These are phyloP conservation scores for Nicotiana sylvestris DNA, from an alignment of 257 asterid species.

Conservation along the genomic window DNA sequence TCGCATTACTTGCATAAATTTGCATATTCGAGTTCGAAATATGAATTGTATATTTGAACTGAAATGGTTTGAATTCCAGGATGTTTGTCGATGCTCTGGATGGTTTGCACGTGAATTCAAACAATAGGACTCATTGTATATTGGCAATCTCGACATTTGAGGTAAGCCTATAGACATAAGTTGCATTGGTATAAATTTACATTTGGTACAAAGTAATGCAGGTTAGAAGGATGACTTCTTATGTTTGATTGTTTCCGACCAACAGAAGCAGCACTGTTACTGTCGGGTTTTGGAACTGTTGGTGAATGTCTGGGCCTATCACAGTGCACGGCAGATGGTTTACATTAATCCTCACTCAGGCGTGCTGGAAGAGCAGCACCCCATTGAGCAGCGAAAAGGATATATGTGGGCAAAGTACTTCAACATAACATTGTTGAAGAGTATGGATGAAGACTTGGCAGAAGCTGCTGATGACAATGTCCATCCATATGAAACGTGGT, in stretches of 20 bases:
- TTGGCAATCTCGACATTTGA: slow-evolving; percentile 65
- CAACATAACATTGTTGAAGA: slow-evolving; percentile 55
- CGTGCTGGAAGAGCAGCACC: slow-evolving; percentile 67
- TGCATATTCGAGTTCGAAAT: neutral
- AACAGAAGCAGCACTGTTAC: slow-evolving; percentile 81
- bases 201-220: slow-evolving; percentile 3
- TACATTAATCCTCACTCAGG: slow-evolving; percentile 78
- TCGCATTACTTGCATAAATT: neutral
- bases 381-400: slow-evolving; percentile 62
- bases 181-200: neutral
- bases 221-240: slow-evolving; percentile 7
- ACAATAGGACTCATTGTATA: slow-evolving; percentile 36
- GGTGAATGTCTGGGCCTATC: slow-evolving; percentile 97
- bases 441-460: slow-evolving; percentile 96
- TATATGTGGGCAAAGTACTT: slow-evolving; percentile 84
- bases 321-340: slow-evolving; percentile 83
- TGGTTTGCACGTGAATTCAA: slow-evolving; percentile 43
- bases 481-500: slow-evolving; percentile 76
- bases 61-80: slow-evolving; percentile 37
- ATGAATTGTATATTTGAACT: neutral
- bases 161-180: slow-evolving; percentile 37
- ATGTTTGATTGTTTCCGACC: slow-evolving; percentile 16
- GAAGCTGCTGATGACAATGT: slow-evolving; percentile 91
- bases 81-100: slow-evolving; percentile 89
- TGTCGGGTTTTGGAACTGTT: slow-evolving; percentile 73